phyloP scores from a whole-genome alignment of 148 eudicot genomes.

The Arctostaphylos glauca region DNA sequence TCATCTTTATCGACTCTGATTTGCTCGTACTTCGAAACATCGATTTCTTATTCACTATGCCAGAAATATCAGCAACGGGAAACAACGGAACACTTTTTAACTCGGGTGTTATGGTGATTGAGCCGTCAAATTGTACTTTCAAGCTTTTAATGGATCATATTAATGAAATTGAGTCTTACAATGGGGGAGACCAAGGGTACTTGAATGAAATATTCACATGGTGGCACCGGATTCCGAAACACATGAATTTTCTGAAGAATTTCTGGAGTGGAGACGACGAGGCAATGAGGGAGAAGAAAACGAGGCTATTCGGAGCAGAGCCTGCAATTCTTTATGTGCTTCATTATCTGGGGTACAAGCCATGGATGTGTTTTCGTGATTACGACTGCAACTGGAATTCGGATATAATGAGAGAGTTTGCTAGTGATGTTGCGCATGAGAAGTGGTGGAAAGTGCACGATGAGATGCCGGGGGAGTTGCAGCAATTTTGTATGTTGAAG shows the following conservation, averaged over 20 bases:
- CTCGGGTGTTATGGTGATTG: constrained; percentile 88
- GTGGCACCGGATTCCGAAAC: constrained; percentile 85
- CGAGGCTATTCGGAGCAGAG: constrained; percentile 61
- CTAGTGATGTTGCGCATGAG: constrained; percentile 68
- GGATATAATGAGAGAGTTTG: constrained; percentile 65
- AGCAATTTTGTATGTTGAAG: constrained; percentile 49
- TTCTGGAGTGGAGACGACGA: constrained; percentile 77
- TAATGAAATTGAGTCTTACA: constrained; percentile 66
- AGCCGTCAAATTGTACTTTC: constrained; percentile 80
- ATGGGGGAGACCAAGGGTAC: constrained; percentile 91
- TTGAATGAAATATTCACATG: constrained; percentile 78
- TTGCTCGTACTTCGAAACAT: constrained; percentile 68
- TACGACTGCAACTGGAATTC: constrained; percentile 77
- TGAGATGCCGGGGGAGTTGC: constrained; percentile 55
- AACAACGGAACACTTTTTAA: constrained; percentile 73
- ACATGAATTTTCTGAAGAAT: constrained; percentile 70
- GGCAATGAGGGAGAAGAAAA: constrained; percentile 48
- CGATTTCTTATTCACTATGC: constrained; percentile 71
- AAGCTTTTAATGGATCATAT: constrained; percentile 69
- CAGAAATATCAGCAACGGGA: constrained; percentile 82
- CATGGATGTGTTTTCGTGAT: constrained; percentile 77
- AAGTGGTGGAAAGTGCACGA: constrained; percentile 86
- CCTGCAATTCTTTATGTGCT: constrained; percentile 69
- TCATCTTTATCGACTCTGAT: constrained; percentile 85
- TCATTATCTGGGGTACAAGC: constrained; percentile 73